Conservation (phyloP, 2,329 filamentous ascomycete genomes). For the Xylariaceae sp. region DNA sequence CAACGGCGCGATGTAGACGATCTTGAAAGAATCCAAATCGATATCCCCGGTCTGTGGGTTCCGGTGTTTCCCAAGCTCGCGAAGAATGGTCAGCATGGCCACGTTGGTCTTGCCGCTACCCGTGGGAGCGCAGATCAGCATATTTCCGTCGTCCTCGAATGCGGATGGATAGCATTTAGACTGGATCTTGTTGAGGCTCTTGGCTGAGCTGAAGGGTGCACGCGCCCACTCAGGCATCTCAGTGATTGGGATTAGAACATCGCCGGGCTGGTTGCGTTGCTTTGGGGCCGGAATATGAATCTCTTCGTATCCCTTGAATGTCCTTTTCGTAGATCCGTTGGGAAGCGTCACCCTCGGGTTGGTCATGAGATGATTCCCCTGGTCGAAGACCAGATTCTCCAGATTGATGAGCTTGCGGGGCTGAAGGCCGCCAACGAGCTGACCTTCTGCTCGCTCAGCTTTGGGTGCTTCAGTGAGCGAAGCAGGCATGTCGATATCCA, state of each 20-base stretch:
- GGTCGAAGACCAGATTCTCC: conserved; percentile 93
- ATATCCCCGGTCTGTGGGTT: conserved; percentile 87
- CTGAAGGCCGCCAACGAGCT: conserved; percentile 73
- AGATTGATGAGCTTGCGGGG: conserved; percentile 85
- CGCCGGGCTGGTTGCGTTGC: conserved; percentile 71
- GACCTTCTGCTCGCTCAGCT: conserved; percentile 54
- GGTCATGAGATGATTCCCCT: conserved; percentile 99
- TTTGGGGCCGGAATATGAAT: conserved; percentile 95
- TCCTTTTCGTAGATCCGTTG: conserved; percentile 88
- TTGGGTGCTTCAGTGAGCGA: conserved; percentile 45
- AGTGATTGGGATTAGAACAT: conserved; percentile 73
- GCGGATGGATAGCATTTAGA: conserved; percentile 87
- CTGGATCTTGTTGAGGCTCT: conserved; percentile 90
- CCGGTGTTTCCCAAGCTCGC: conserved; percentile 92
- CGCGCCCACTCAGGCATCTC: conserved; percentile 92
- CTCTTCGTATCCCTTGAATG: conserved; percentile 97
- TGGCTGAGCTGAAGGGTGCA: conserved; percentile 74
- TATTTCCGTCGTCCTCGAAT: conserved; percentile 90
- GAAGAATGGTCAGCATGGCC: conserved; percentile 91
- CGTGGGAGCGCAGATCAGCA: conserved; percentile 95
- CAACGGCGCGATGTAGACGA: conserved; percentile 92
- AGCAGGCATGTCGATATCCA: conserved; percentile 77
- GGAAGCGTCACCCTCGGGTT: conserved; percentile 91
- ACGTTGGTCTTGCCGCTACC: conserved; percentile 98
- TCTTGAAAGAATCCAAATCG: conserved; percentile 94